These are phyloP conservation scores for Scleroderma citrinum DNA, from an alignment of 768 basidiomycete genomes.

Conservation along the genomic window DNA sequence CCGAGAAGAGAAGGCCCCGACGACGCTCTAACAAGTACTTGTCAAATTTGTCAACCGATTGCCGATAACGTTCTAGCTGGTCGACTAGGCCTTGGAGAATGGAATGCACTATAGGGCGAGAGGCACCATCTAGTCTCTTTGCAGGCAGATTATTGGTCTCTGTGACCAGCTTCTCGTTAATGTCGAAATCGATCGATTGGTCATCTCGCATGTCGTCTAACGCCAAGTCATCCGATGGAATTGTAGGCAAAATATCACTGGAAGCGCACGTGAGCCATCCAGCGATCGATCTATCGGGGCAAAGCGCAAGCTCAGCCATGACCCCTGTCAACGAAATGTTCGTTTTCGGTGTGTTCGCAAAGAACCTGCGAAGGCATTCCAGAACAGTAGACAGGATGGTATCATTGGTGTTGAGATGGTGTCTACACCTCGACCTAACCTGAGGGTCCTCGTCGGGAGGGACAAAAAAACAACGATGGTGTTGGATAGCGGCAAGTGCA, in stretches of 20 bases:
- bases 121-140: conserved; percentile 60
- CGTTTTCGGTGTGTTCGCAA: conserved; percentile 77
- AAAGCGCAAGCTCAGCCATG: conserved; percentile 73
- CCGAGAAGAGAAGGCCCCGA: conserved; percentile 84
- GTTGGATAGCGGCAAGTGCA: conserved; percentile 62
- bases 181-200: conserved; percentile 69
- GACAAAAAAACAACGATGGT: conserved; percentile 52
- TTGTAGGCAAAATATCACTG: conserved; percentile 30
- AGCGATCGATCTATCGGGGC: conserved; percentile 77
- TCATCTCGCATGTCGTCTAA: conserved; percentile 62
- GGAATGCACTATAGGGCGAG: conserved; percentile 74
- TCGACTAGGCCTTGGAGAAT: conserved; percentile 76
- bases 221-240: conserved; percentile 6
- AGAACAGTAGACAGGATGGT: conserved; percentile 67
- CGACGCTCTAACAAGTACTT: conserved; percentile 78
- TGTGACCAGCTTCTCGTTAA: conserved; percentile 59
- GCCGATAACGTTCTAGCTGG: conserved; percentile 78
- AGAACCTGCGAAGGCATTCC: conserved; percentile 69
- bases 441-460: conserved; percentile 38
- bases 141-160: conserved; percentile 58
- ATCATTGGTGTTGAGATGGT: conserved; percentile 75
- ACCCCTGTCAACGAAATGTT: conserved; percentile 87
- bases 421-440: conserved; percentile 44
- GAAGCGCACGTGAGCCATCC: conserved; percentile 81
- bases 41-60: conserved; percentile 74